Percentiles rank a stretch among this genome's conserved stretches.
These are phyloP conservation scores for Calocybe indica DNA, from an alignment of 768 basidiomycete genomes.

Conservation along the genomic window DNA sequence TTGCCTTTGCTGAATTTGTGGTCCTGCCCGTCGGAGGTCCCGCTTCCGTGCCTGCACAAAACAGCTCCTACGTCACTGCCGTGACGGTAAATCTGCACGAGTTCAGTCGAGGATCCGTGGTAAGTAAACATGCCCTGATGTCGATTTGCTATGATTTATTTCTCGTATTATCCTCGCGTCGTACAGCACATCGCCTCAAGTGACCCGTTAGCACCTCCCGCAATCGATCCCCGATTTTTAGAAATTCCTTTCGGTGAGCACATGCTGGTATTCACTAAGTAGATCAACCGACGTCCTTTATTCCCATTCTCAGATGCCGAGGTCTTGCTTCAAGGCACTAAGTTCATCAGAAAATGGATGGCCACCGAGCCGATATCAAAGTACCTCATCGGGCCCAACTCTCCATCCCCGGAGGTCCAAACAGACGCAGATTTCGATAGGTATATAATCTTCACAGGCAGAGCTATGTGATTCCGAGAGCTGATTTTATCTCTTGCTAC, in stretches of 20 bases:
- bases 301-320: neutral
- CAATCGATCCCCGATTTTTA: neutral
- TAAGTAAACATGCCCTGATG: neutral
- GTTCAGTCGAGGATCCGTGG: constrained; percentile 1
- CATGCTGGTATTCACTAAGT: neutral
- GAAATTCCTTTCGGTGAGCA: neutral
- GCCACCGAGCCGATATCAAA: neutral
- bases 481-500: no score
- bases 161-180: neutral
- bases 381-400: neutral
- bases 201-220: neutral
- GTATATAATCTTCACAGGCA: neutral
- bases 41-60: neutral
- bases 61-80: neutral
- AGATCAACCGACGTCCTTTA: neutral
- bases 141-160: neutral
- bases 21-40: constrained; percentile 3
- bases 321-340: neutral
- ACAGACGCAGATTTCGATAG: neutral
- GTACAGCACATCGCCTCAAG: constrained; percentile 3
- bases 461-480: no score
- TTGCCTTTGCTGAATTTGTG: constrained; percentile 7
- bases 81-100: neutral
- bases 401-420: neutral
- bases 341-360: neutral